A percentile compares a stretch with the other conserved stretches of the same genome.
Evolutionary conservation across 805 yeast species (phyloP).

Genomic region (Nakazawaea sp.): DNA sequence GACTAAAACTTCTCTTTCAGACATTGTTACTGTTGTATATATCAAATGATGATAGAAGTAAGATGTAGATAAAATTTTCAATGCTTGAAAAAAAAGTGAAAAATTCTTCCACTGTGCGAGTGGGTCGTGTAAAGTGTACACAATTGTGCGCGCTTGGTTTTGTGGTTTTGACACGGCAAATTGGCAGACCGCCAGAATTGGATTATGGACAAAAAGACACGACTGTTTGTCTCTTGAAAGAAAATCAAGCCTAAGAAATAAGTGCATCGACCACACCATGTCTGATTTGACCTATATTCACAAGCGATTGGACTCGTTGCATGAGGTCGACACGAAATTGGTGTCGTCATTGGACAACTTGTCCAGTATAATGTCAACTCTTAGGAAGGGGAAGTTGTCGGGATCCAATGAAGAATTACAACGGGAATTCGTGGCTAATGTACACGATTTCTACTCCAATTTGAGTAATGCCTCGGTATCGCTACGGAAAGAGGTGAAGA

Average conservation of each 20-base stretch:
- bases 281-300: constrained; percentile 28
- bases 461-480: constrained; percentile 53
- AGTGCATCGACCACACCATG: constrained; percentile 1
- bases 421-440: constrained; percentile 33
- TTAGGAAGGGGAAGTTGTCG: constrained; percentile 25
- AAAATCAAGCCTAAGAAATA: too few species aligned
- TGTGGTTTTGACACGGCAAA: too few species aligned
- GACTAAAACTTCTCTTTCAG: constrained; percentile 94
- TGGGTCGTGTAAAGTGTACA: too few species aligned
- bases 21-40: constrained; percentile 34
- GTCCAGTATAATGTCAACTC: constrained; percentile 37
- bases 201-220: too few species aligned
- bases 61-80: too few species aligned
- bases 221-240: too few species aligned
- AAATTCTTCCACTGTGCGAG: too few species aligned
- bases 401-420: constrained; percentile 12
- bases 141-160: too few species aligned
- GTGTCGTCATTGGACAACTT: constrained; percentile 44
- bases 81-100: too few species aligned
- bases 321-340: constrained; percentile 42
- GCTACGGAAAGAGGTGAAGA: constrained; percentile 59
- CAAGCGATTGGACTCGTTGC: constrained; percentile 43
- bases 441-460: constrained; percentile 42
- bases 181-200: too few species aligned
- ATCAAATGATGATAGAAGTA: not conserved